phyloP scores from a whole-genome alignment of 2,329 filamentous ascomycete genomes.

The Trichothecium sympodiale region DNA sequence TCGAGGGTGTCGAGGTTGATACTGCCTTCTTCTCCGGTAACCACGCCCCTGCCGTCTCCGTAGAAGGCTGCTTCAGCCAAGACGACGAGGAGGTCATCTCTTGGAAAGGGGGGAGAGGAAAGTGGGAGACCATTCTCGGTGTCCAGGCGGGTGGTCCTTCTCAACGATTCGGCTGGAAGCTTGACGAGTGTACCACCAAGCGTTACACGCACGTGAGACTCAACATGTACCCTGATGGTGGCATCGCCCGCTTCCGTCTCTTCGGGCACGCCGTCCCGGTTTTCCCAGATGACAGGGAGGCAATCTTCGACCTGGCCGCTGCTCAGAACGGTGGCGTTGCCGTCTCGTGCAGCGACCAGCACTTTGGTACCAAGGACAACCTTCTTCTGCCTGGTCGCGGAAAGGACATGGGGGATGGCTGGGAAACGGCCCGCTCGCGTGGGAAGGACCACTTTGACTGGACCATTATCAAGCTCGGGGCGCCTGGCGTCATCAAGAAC shows the following conservation, averaged over 20 bases:
- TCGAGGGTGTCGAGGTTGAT: conserved; percentile 68
- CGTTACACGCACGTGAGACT: conserved; percentile 70
- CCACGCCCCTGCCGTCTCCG: conserved; percentile 67
- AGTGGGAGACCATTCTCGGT: conserved; percentile 63
- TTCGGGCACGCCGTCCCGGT: conserved; percentile 69
- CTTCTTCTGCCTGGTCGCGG: conserved; percentile 68
- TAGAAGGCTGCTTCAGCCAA: conserved; percentile 61
- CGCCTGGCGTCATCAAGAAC: conserved; percentile 50
- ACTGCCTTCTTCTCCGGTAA: conserved; percentile 76
- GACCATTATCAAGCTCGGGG: conserved; percentile 66
- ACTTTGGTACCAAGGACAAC: conserved; percentile 75
- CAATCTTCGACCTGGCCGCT: conserved; percentile 64
- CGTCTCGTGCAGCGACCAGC: conserved; percentile 67
- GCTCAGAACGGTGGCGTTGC: conserved; percentile 71
- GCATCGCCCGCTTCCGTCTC: conserved; percentile 69
- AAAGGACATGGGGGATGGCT: conserved; percentile 79
- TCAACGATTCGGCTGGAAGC: conserved; percentile 62
- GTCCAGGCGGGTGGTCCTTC: conserved; percentile 63
- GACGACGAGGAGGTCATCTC: conserved; percentile 53
- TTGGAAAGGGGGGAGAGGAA: conserved; percentile 46
- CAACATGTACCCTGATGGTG: conserved; percentile 79
- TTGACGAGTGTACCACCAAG: conserved; percentile 47
- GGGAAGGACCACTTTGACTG: conserved; percentile 66
- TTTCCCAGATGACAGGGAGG: conserved; percentile 54
- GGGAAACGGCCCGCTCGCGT: conserved; percentile 71